Percentiles rank a stretch among this genome's conserved stretches.
Conservation (phyloP, 2,329 filamentous ascomycete genomes). For the Pseudonectria foliicola region DNA sequence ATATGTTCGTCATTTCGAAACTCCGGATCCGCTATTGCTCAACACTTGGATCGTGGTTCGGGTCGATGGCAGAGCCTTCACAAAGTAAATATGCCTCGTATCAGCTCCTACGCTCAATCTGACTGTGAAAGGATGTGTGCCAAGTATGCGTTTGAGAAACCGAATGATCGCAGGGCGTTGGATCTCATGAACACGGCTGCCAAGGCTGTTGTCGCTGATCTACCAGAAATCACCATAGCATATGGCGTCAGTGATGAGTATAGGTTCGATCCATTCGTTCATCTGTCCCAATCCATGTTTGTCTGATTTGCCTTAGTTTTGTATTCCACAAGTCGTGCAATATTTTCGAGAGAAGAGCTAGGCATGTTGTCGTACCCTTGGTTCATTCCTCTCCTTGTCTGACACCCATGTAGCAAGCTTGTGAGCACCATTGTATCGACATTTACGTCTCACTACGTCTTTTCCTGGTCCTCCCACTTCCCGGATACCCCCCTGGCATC, state of each 20-base stretch:
- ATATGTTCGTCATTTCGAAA: conserved; percentile 89
- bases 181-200: conserved; percentile 94
- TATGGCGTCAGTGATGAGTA: conserved; percentile 96
- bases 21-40: conserved; percentile 68
- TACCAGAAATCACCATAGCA: conserved; percentile 78
- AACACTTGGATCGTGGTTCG: conserved; percentile 96
- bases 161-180: conserved; percentile 80
- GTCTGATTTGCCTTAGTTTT: conserved; percentile 51
- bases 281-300: not conserved
- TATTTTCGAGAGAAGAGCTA: conserved; percentile 78
- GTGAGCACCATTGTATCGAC: conserved; percentile 86
- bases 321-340: conserved; percentile 76
- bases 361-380: conserved; percentile 40
- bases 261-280: conserved; percentile 41
- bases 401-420: conserved; percentile 59
- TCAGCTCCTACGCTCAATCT: conserved; percentile 6
- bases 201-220: conserved; percentile 71
- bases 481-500: conserved; percentile 61
- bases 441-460: conserved; percentile 86
- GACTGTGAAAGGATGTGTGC: conserved; percentile 58
- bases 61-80: conserved; percentile 90
- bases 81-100: conserved; percentile 56
- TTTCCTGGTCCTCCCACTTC: conserved; percentile 72
- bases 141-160: conserved; percentile 82
- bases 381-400: conserved; percentile 2